Evolutionary conservation across 1,284 basidiomycete species (phyloP).

Genomic region (Austroboletus novae-zelandiae): DNA sequence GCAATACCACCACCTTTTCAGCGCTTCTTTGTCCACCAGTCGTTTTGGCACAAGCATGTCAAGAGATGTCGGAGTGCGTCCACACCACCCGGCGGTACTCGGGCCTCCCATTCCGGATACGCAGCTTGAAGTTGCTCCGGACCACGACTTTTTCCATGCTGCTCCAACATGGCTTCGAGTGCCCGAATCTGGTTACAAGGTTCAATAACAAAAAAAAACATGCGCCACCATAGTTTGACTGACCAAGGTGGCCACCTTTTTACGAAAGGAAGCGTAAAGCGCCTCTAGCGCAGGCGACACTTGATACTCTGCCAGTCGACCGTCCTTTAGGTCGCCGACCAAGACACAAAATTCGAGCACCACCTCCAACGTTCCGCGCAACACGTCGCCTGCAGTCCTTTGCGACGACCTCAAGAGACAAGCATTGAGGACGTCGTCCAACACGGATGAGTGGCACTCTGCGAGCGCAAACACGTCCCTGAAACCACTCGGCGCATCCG

Average conservation of each 20-base stretch:
- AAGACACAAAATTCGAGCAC: conserved; percentile 71
- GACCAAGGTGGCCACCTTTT: conserved; percentile 58
- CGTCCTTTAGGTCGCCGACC: conserved; percentile 58
- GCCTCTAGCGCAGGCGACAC: conserved; percentile 55
- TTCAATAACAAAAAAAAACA: conserved; percentile 2
- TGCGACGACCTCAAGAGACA: conserved; percentile 77
- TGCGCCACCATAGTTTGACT: conserved; percentile 26
- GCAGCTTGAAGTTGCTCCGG: conserved; percentile 22
- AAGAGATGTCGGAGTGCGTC: conserved; percentile 49
- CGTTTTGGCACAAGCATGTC: conserved; percentile 42
- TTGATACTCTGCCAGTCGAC: conserved; percentile 55
- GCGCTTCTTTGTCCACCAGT: conserved; percentile 44
- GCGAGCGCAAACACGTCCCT: conserved; percentile 77
- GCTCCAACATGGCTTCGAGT: conserved; percentile 36
- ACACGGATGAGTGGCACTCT: conserved; percentile 61
- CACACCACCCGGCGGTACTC: conserved; percentile 43
- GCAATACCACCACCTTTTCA: neutral
- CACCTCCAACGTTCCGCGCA: conserved; percentile 64
- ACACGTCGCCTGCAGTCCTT: conserved; percentile 60
- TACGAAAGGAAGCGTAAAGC: conserved; percentile 53
- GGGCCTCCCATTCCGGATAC: conserved; percentile 24
- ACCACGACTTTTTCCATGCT: conserved; percentile 28
- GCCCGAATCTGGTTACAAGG: conserved; percentile 9
- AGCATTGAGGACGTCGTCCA: conserved; percentile 76
- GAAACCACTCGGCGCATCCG: conserved; percentile 35